Percentiles rank a stretch among this genome's conserved stretches.
phyloP scores from a whole-genome alignment of 441 rosid genomes.

The Adansonia gregorii region DNA sequence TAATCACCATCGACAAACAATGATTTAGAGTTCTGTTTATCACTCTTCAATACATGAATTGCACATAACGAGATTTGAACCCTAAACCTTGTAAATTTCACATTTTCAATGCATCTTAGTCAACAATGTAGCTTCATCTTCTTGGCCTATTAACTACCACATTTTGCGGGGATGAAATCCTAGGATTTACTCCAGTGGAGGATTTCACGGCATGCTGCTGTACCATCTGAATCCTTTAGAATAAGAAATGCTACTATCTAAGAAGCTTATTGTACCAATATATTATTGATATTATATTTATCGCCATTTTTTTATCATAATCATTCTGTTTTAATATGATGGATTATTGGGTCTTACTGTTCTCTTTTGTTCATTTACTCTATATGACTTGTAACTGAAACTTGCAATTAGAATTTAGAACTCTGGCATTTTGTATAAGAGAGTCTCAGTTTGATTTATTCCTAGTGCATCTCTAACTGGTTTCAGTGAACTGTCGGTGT shows the following conservation, averaged over 20 bases:
- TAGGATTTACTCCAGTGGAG: slow-evolving; percentile 25
- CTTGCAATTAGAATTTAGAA: background rate
- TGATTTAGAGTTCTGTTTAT: no score
- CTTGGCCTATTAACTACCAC: background rate
- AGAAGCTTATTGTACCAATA: background rate
- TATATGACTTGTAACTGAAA: background rate
- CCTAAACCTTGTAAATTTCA: no score
- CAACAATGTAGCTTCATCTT: background rate
- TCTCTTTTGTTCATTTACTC: background rate
- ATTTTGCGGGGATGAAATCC: slow-evolving; percentile 23
- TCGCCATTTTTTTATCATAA: background rate
- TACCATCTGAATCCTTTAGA: background rate
- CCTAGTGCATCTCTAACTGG: background rate
- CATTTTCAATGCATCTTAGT: no score
- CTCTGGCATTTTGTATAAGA: background rate
- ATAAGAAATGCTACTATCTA: background rate
- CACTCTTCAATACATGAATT: no score
- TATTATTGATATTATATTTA: background rate
- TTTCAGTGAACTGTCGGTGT: background rate
- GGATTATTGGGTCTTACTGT: background rate
- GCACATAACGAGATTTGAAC: no score
- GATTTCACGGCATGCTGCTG: slow-evolving; percentile 37
- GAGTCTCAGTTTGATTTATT: background rate
- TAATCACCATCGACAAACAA: no score
- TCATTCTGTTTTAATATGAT: background rate